A percentile compares a stretch with the other conserved stretches of the same genome.
Evolutionary conservation across 768 basidiomycete genomes (phyloP).

Genomic region (Leucocoprinus birnbaumii): DNA sequence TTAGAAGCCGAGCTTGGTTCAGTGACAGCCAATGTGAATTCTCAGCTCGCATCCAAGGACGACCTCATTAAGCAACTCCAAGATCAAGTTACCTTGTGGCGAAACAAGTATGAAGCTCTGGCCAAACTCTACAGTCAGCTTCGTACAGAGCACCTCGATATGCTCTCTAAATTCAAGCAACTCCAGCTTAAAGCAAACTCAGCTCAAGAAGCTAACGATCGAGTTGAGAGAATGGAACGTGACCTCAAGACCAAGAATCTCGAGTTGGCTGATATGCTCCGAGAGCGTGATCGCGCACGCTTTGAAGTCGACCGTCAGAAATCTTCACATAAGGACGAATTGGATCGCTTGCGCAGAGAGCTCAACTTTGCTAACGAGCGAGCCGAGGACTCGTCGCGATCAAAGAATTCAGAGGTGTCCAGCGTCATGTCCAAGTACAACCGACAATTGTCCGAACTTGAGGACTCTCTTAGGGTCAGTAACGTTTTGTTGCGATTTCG

Average conservation of each 20-base stretch:
- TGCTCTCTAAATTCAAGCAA: slow-evolving; percentile 95
- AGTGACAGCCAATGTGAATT: slow-evolving; percentile 71
- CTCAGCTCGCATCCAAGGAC: slow-evolving; percentile 90
- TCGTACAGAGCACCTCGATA: slow-evolving; percentile 94
- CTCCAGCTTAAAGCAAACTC: slow-evolving; percentile 98
- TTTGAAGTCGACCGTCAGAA: slow-evolving; percentile 95
- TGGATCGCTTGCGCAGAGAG: slow-evolving; percentile 90
- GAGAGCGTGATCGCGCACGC: slow-evolving; percentile 92
- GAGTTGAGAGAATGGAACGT: slow-evolving; percentile 98
- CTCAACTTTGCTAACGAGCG: slow-evolving; percentile 94
- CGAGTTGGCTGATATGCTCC: slow-evolving; percentile 97
- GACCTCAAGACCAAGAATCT: slow-evolving; percentile 98
- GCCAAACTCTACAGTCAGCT: slow-evolving; percentile 99
- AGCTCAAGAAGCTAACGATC: slow-evolving; percentile 95
- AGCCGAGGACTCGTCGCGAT: slow-evolving; percentile 89
- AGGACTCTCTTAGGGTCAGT: slow-evolving; percentile 87
- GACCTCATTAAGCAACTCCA: slow-evolving; percentile 94
- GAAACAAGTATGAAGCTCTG: slow-evolving; percentile 97
- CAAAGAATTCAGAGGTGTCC: slow-evolving; percentile 93
- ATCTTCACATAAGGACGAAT: slow-evolving; percentile 91
- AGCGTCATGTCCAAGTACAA: slow-evolving; percentile 89
- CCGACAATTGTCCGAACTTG: slow-evolving; percentile 92
- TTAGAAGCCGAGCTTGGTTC: slow-evolving; percentile 86
- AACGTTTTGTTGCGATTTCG: no score
- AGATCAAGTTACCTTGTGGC: slow-evolving; percentile 95